Conservation (phyloP, 306 rosid genomes). For the Castanea mollissima region DNA sequence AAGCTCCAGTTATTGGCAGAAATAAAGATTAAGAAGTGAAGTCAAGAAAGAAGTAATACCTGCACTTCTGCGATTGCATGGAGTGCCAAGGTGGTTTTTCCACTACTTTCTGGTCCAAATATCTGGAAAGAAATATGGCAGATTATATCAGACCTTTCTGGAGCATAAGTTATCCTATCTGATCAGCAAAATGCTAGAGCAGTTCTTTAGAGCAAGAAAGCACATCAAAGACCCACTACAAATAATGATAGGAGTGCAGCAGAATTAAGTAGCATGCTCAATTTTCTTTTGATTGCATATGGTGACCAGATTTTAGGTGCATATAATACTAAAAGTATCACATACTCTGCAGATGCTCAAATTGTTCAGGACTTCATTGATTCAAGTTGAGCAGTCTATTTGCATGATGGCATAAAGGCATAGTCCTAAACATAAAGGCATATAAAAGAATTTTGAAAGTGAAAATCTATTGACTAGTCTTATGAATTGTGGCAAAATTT, state of each 20-base stretch:
- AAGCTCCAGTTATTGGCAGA: neutral
- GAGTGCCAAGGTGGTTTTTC: constrained; percentile 95
- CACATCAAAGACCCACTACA: neutral
- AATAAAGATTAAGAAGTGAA: constrained; percentile 14
- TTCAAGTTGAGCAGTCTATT: neutral
- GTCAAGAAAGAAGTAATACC: constrained; percentile 40
- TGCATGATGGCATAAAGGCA: neutral
- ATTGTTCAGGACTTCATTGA: neutral
- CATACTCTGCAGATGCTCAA: neutral
- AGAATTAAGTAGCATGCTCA: neutral
- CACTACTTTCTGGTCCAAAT: constrained; percentile 98
- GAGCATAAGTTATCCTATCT: neutral
- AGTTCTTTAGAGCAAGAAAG: neutral
- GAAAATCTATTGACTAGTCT: neutral
- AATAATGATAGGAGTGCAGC: neutral
- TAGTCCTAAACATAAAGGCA: neutral
- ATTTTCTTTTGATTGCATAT: neutral
- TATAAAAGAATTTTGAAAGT: neutral
- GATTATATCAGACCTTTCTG: constrained; percentile 10
- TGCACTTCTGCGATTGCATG: constrained; percentile 99
- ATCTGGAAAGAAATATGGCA: constrained; percentile 49
- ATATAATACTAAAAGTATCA: neutral
- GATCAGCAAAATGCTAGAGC: neutral
- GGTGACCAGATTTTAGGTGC: neutral
- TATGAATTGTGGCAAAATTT: neutral